phyloP scores from a whole-genome alignment of 2,329 filamentous ascomycete species.

The Phyllosticta paracitricarpa region DNA sequence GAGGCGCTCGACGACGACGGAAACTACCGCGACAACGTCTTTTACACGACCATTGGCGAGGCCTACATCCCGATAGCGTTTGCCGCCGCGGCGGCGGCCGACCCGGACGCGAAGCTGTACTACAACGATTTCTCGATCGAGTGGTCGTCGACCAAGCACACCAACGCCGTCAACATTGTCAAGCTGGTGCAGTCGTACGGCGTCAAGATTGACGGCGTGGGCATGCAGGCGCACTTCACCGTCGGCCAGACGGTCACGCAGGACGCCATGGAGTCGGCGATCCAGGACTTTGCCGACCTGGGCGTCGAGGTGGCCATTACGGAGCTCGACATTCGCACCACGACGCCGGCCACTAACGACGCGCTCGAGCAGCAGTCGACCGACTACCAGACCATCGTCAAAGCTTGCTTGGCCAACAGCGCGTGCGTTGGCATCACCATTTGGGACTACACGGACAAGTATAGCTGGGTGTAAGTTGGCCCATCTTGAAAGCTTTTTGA shows the following conservation, averaged over 20 bases:
- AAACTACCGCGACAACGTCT: constrained; percentile 44
- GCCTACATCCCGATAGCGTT: constrained; percentile 50
- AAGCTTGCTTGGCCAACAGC: constrained; percentile 44
- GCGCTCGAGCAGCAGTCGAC: constrained; percentile 17
- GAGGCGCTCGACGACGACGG: constrained; percentile 49
- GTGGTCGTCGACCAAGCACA: constrained; percentile 26
- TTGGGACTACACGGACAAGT: constrained; percentile 42
- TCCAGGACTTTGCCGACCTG: constrained; percentile 42
- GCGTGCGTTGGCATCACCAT: constrained; percentile 51
- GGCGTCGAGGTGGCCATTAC: constrained; percentile 51
- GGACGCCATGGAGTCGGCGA: constrained; percentile 32
- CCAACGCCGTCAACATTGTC: constrained; percentile 27
- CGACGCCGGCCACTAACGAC: constrained; percentile 17
- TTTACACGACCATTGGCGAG: constrained; percentile 24
- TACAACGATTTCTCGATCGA: constrained; percentile 46
- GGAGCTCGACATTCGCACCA: constrained; percentile 50
- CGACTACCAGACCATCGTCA: constrained; percentile 31
- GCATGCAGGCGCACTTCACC: constrained; percentile 45
- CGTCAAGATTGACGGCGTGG: constrained; percentile 29
- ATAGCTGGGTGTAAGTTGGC: constrained; percentile 32
- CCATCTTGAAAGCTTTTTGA: too few relatives aligned
- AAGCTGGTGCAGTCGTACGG: constrained; percentile 25
- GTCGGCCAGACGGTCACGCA: constrained; percentile 27
- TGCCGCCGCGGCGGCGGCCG: constrained; percentile 41
- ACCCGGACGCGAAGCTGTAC: constrained; percentile 49